Evolutionary conservation across 2,329 filamentous ascomycete genomes (phyloP).

Genomic region (Colletotrichum acutatum): DNA sequence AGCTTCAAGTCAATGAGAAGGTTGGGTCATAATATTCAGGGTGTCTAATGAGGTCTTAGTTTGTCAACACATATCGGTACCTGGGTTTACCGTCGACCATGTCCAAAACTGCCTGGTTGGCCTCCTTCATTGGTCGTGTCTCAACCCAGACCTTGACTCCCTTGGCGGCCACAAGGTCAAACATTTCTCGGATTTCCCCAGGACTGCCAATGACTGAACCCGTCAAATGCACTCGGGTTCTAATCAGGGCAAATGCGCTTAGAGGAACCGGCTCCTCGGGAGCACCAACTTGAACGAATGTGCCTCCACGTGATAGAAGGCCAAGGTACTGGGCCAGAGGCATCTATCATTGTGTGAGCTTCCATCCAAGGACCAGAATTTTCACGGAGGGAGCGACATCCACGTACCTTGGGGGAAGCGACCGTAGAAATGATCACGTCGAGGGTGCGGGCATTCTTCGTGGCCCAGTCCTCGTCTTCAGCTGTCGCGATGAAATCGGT

Average conservation of each 20-base stretch:
- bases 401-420: neutral
- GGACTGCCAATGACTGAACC: neutral
- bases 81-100: neutral
- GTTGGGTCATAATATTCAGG: neutral
- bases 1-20: neutral
- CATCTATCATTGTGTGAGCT: constrained; percentile 59
- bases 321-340: constrained; percentile 71
- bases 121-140: neutral
- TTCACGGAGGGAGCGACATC: neutral
- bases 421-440: constrained; percentile 72
- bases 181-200: neutral
- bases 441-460: constrained; percentile 59
- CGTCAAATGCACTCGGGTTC: neutral
- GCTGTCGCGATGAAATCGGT: constrained; percentile 57
- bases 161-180: neutral
- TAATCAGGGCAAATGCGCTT: neutral
- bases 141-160: neutral
- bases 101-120: neutral
- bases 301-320: constrained; percentile 69
- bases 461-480: constrained; percentile 66
- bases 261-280: neutral
- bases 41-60: neutral
- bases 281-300: constrained; percentile 70
- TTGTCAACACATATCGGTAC: neutral
- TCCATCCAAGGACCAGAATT: neutral